Evolutionary conservation across 345 rosid genomes (phyloP).

Genomic region (Aethionema arabicum): DNA sequence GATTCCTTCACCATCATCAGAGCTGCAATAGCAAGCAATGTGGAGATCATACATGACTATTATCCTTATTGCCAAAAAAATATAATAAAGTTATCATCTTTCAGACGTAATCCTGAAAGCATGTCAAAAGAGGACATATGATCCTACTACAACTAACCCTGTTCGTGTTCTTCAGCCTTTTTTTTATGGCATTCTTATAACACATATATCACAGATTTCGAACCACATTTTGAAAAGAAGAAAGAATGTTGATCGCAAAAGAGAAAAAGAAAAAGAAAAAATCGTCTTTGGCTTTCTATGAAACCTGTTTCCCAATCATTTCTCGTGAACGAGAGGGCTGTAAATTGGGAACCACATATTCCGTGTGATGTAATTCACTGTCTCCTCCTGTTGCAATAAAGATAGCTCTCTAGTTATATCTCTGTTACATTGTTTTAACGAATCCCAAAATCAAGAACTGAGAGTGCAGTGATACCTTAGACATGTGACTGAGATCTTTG

Average conservation of each 20-base stretch:
- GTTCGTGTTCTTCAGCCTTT: constrained; percentile 21
- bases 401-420: not conserved
- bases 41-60: not conserved
- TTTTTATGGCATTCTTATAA: constrained; percentile 19
- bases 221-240: constrained; percentile 10
- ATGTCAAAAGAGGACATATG: constrained; percentile 11
- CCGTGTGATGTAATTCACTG: constrained; percentile 56
- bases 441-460: not conserved
- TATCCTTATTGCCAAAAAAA: constrained; percentile 1
- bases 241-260: constrained; percentile 24
- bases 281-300: constrained; percentile 23
- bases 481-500: constrained; percentile 72
- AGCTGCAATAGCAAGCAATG: not conserved
- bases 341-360: constrained; percentile 94
- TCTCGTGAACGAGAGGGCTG: constrained; percentile 93
- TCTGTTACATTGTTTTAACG: not conserved
- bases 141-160: constrained; percentile 29
- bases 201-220: constrained; percentile 15
- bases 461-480: constrained; percentile 54
- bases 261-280: not conserved
- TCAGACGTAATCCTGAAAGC: constrained; percentile 5
- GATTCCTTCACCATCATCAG: too few species aligned
- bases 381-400: constrained; percentile 69
- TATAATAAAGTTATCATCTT: not conserved
- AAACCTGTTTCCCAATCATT: constrained; percentile 38